phyloP scores from a whole-genome alignment of 345 rosid genomes.

The Citrus trifoliata region DNA sequence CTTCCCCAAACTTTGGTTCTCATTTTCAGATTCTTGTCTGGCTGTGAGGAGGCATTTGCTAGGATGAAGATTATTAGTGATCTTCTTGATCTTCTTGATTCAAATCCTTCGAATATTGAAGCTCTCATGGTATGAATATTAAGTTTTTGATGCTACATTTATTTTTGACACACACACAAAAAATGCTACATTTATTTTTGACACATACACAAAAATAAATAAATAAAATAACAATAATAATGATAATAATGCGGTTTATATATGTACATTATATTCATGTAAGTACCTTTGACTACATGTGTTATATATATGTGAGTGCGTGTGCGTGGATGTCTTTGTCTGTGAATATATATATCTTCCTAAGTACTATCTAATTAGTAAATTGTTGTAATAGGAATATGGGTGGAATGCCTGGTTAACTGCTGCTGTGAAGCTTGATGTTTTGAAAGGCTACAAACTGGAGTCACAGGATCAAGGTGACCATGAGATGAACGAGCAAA shows the following conservation, averaged over 20 bases:
- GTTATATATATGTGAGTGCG: not conserved
- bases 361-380: conserved; percentile 22
- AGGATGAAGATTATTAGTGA: conserved; percentile 74
- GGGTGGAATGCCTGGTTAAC: conserved; percentile 94
- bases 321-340: not conserved
- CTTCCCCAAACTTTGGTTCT: conserved; percentile 81
- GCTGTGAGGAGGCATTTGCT: conserved; percentile 56
- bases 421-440: conserved; percentile 68
- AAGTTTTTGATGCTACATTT: not conserved
- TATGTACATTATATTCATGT: not conserved
- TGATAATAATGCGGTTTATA: not conserved
- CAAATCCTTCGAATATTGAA: conserved; percentile 84
- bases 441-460: conserved; percentile 52
- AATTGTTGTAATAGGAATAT: conserved; percentile 51
- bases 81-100: conserved; percentile 80
- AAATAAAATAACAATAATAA: no score
- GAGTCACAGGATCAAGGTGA: conserved; percentile 39
- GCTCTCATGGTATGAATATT: conserved; percentile 69
- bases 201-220: no score
- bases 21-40: conserved; percentile 71
- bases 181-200: no score
- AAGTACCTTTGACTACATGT: not conserved
- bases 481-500: conserved; percentile 52
- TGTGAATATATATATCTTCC: not conserved
- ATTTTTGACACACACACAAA: not conserved